A percentile compares a stretch with the other conserved stretches of the same genome.
Conservation (phyloP, 768 basidiomycete species). For the Bullera alba region DNA sequence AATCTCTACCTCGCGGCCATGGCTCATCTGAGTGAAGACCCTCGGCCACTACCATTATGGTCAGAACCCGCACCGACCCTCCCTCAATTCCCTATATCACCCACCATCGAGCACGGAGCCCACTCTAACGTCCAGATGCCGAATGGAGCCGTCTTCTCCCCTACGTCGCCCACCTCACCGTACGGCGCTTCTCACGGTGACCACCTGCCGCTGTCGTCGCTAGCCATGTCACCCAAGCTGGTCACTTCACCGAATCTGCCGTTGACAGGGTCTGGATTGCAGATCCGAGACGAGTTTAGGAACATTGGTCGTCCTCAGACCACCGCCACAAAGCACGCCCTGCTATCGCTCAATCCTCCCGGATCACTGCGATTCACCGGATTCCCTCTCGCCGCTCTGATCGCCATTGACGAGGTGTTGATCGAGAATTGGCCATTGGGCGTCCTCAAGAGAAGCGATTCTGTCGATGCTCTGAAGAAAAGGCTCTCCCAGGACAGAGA, state of each 20-base stretch:
- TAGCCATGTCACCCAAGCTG: conserved; percentile 22
- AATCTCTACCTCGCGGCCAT: conserved; percentile 39
- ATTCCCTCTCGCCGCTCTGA: conserved; percentile 19
- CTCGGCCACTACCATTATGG: conserved; percentile 32
- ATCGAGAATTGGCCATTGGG: conserved; percentile 17
- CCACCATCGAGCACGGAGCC: background rate
- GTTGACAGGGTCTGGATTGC: conserved; percentile 11
- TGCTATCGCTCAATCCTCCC: conserved; percentile 13
- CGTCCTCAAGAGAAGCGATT: conserved; percentile 10
- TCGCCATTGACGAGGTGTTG: conserved; percentile 14
- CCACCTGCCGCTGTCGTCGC: background rate
- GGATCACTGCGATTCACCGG: conserved; percentile 20
- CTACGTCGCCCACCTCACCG: conserved; percentile 1
- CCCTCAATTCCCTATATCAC: conserved; percentile 5
- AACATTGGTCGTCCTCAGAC: background rate
- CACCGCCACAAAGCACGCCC: conserved; percentile 11
- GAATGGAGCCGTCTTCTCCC: background rate
- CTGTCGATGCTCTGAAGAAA: background rate
- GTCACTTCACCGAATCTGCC: conserved; percentile 26
- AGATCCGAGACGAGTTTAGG: conserved; percentile 30
- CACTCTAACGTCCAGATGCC: background rate
- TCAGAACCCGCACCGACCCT: conserved; percentile 31
- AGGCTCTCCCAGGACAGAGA: background rate
- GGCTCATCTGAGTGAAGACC: conserved; percentile 31
- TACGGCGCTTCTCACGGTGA: too few relatives aligned